These are phyloP conservation scores for Calonectria honghensis DNA, from an alignment of 2,329 filamentous ascomycete genomes.

Conservation along the genomic window DNA sequence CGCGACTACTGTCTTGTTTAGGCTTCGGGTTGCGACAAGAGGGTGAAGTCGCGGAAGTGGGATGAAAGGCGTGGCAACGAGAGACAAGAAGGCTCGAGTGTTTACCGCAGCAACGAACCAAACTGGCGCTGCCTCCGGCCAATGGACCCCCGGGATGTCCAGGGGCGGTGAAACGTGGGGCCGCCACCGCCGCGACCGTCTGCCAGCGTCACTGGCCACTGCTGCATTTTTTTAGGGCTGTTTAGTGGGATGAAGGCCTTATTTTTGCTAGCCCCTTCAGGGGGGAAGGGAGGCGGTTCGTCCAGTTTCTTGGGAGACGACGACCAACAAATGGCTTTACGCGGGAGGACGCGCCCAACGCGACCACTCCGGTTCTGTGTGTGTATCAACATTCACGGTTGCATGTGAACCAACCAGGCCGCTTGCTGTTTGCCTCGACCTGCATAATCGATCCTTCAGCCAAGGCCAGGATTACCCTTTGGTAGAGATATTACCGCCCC, in stretches of 20 bases:
- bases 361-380: constrained; percentile 39
- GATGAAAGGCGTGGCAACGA: constrained; percentile 42
- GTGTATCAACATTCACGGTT: constrained; percentile 19
- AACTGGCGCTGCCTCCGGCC: constrained; percentile 42
- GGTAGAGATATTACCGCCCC: constrained; percentile 7
- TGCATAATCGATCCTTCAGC: constrained; percentile 26
- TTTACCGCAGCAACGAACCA: constrained; percentile 59
- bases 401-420: constrained; percentile 45
- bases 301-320: constrained; percentile 26
- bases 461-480: constrained; percentile 33
- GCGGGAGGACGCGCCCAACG: constrained; percentile 57
- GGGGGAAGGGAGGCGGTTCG: background rate
- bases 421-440: constrained; percentile 27
- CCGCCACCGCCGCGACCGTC: constrained; percentile 32
- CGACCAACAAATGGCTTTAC: constrained; percentile 60
- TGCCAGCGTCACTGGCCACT: constrained; percentile 25
- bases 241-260: constrained; percentile 20
- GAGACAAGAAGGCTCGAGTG: constrained; percentile 44
- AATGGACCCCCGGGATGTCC: constrained; percentile 45
- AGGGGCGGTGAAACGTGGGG: constrained; percentile 51
- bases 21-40: constrained; percentile 25
- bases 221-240: constrained; percentile 28
- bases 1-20: constrained; percentile 30
- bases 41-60: constrained; percentile 25
- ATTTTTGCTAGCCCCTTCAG: constrained; percentile 20